Conservation (phyloP, 306 rosid species). For the Arachis stenosperma region DNA sequence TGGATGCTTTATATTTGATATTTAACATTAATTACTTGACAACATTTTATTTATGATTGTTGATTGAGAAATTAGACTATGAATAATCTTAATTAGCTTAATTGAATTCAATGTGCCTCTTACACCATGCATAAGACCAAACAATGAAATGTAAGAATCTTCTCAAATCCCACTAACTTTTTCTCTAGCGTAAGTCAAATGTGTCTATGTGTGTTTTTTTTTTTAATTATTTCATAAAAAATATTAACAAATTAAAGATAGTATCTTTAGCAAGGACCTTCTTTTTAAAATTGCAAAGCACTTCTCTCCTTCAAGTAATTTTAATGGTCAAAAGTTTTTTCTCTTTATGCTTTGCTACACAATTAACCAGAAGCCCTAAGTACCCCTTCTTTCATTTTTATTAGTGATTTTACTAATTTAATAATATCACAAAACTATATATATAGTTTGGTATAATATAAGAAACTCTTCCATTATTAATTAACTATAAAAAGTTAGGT, state of each 20-base stretch:
- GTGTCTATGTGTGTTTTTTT: not conserved
- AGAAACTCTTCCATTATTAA: slow-evolving; percentile 23
- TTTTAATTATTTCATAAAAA: not conserved
- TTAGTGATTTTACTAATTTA: slow-evolving; percentile 11
- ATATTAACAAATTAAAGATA: slow-evolving; percentile 16
- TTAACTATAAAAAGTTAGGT: not conserved
- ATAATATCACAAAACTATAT: not conserved
- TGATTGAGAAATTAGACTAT: not conserved
- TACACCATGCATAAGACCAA: slow-evolving; percentile 26
- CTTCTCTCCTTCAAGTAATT: not conserved
- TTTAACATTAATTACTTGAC: not conserved
- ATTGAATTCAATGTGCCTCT: slow-evolving; percentile 23
- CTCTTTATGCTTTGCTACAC: not conserved
- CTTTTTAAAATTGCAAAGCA: not conserved
- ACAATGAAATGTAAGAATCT: slow-evolving; percentile 27
- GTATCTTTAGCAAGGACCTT: slow-evolving; percentile 3
- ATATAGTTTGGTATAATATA: not conserved
- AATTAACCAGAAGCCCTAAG: not conserved
- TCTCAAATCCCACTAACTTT: slow-evolving; percentile 24
- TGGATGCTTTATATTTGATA: not conserved
- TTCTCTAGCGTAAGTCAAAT: slow-evolving; percentile 27
- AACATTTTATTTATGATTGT: slow-evolving; percentile 24
- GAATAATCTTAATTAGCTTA: not conserved
- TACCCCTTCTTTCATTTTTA: not conserved
- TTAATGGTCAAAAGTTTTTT: not conserved